Percentiles rank a stretch among this genome's conserved stretches.
These are phyloP conservation scores for Microsporum ferrugineum DNA, from an alignment of 2,329 filamentous ascomycete genomes.

Conservation along the genomic window DNA sequence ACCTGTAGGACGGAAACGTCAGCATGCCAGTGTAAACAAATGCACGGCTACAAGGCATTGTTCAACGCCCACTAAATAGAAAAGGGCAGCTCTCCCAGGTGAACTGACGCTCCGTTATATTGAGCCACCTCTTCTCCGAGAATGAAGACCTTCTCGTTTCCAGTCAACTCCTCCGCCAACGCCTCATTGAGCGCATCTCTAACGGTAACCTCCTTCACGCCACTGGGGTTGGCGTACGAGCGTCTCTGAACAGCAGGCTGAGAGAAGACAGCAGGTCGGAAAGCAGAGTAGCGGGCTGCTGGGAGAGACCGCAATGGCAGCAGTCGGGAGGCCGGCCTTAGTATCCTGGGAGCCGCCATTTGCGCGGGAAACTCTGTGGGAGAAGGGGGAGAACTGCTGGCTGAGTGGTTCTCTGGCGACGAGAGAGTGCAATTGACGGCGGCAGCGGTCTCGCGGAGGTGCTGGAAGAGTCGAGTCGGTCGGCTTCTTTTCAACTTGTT, in stretches of 20 bases:
- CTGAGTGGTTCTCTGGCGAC: not conserved
- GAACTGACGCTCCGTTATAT: conserved; percentile 80
- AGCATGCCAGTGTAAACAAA: not conserved
- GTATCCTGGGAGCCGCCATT: conserved; percentile 51
- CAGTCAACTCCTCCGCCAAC: conserved; percentile 90
- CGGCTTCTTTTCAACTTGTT: not conserved
- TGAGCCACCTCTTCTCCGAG: conserved; percentile 97
- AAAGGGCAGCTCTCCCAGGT: not conserved
- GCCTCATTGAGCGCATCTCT: conserved; percentile 97
- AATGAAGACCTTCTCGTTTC: conserved; percentile 88
- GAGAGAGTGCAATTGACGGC: not conserved
- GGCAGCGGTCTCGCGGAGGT: not conserved
- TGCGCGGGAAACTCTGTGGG: conserved; percentile 25
- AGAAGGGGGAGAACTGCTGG: conserved; percentile 40
- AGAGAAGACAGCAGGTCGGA: conserved; percentile 40
- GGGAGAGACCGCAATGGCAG: conserved; percentile 45
- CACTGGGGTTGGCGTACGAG: conserved; percentile 47
- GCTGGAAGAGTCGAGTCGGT: not conserved
- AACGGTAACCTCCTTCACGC: conserved; percentile 86
- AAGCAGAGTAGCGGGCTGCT: conserved; percentile 41
- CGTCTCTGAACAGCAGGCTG: conserved; percentile 39
- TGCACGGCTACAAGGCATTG: not conserved
- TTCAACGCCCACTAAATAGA: not conserved
- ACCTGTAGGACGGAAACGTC: conserved; percentile 36
- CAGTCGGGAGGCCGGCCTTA: conserved; percentile 54